These are phyloP conservation scores for Sporothrix mexicana DNA, from an alignment of 2,329 filamentous ascomycete genomes.

Conservation along the genomic window DNA sequence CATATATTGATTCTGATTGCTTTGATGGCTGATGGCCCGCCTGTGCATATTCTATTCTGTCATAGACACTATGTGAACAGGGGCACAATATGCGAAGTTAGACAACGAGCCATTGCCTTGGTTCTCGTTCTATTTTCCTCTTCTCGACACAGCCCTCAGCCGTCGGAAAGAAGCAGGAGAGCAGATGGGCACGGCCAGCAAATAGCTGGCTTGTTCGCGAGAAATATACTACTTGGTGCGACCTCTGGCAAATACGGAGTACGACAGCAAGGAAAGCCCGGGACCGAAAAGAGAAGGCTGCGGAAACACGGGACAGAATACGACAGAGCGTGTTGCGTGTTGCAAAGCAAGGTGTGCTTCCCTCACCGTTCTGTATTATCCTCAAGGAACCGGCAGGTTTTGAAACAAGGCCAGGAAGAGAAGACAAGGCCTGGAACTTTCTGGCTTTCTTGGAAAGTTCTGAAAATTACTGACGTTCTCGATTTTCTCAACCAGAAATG, in stretches of 20 bases:
- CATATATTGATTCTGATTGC: slow-evolving; percentile 1
- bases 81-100: slow-evolving; percentile 1
- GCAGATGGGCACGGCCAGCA: neutral
- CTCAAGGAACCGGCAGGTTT: neutral
- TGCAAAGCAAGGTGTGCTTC: neutral
- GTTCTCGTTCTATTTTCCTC: slow-evolving; percentile 2
- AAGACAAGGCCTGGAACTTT: neutral
- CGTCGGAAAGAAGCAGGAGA: neutral
- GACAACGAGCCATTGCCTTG: slow-evolving; percentile 17
- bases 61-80: neutral
- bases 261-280: neutral
- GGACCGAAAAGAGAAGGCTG: neutral
- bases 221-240: neutral
- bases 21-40: neutral
- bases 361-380: neutral
- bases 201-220: neutral
- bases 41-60: neutral
- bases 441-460: slow-evolving; percentile 4
- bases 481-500: neutral
- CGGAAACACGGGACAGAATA: slow-evolving; percentile 6
- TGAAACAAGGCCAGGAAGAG: too few relatives aligned
- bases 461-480: neutral
- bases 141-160: neutral
- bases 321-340: neutral
- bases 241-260: neutral